Evolutionary conservation across 768 basidiomycete species (phyloP), one percentile per base, ranked within the genome.

Genomic region (Collybia sp.): DNA sequence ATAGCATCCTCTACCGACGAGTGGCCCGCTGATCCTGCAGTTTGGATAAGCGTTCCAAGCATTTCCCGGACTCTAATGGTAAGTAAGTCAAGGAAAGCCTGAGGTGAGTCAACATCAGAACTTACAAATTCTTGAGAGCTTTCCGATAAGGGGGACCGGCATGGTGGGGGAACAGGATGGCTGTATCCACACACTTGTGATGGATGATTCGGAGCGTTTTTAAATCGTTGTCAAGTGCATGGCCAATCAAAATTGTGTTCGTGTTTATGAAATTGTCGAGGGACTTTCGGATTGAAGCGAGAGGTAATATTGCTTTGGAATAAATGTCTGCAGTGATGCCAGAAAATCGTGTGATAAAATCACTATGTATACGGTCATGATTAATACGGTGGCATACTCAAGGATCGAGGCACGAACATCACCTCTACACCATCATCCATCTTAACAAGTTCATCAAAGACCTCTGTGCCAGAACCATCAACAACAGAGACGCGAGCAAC

Each of bases 211-310:
- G 77, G 51, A 99, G 67, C 6, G 95, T 86, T 61, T 85, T 88
- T 53, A 99, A 68, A 60, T 99, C 96, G 62, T 98, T 98, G 51
- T 98, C 95, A 15, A 98, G 73, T 0, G 85, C 89, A 64, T 88
- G 87, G 1, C 95, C 95, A 45, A 97, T 83, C 31, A 98, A 68
- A 52, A 97, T 84, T 1, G 95, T 97, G 8, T 88, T 70, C 12
- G 82, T 68, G 44, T 84, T 82, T 45, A 98, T 84, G 58, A 88
- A 70, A 12, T 71, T 62, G 50, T 87, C 82, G 9, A 96, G 72
- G 0, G 85, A 79, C 41, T 71, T 69, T 43, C 90, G 77, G 42
- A 92, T 76, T 2, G 81, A 71, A 3, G 73, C 55, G 2, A 97
- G 76, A 8, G 88, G 75, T 38, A 90, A 69, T 0, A 76, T 58